Evolutionary conservation across 345 rosid genomes (phyloP).

Genomic region (Salix suchowensis): DNA sequence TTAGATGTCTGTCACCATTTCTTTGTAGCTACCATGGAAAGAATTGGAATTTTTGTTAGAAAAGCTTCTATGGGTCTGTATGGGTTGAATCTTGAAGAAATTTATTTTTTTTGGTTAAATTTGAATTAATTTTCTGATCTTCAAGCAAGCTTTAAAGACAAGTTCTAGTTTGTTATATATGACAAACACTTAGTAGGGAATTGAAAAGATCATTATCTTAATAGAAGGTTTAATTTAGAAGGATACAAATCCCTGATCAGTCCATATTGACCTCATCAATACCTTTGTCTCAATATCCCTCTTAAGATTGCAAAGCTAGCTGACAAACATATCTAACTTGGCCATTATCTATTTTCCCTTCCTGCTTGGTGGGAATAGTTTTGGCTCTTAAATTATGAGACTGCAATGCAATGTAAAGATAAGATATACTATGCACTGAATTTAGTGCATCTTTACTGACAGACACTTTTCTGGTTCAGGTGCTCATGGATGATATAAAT

Average conservation of each 20-base stretch:
- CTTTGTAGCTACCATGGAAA: background rate
- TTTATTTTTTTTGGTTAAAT: background rate
- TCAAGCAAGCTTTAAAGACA: background rate
- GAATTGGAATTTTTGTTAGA: too few species aligned
- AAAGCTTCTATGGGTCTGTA: background rate
- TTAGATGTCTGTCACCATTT: background rate
- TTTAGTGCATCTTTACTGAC: conserved; percentile 11
- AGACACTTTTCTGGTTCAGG: conserved; percentile 42
- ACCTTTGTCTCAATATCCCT: background rate
- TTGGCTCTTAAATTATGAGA: background rate
- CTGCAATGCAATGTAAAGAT: background rate
- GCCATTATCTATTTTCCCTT: background rate
- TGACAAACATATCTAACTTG: background rate
- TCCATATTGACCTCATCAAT: background rate
- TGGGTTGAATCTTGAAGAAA: background rate
- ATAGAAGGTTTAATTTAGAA: background rate
- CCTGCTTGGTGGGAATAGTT: background rate
- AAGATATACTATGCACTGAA: background rate
- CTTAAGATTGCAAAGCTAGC: background rate
- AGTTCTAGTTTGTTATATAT: background rate
- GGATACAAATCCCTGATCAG: background rate
- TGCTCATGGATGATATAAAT: conserved; percentile 84
- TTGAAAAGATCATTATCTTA: background rate
- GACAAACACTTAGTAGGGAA: background rate
- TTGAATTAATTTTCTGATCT: background rate